Conservation (phyloP, 2,329 filamentous ascomycete species). For the Ascochyta pisi region DNA sequence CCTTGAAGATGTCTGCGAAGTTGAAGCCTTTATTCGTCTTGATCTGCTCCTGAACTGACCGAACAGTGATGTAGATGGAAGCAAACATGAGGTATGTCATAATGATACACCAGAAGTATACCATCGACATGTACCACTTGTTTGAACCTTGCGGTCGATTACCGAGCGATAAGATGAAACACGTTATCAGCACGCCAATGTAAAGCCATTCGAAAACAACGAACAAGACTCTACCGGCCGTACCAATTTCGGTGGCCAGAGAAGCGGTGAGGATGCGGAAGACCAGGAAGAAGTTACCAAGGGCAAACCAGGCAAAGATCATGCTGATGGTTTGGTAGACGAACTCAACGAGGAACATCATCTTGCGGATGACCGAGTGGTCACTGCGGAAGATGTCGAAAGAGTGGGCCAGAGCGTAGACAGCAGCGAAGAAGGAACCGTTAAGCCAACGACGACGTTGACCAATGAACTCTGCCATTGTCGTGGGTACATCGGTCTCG, state of each 20-base stretch:
- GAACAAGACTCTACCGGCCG: slow-evolving; percentile 78
- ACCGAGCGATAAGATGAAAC: slow-evolving; percentile 92
- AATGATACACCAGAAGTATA: slow-evolving; percentile 96
- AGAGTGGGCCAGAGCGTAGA: slow-evolving; percentile 94
- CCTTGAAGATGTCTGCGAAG: slow-evolving; percentile 77
- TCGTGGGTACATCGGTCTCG: slow-evolving; percentile 95
- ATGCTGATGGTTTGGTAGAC: slow-evolving; percentile 94
- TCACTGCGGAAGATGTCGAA: slow-evolving; percentile 95
- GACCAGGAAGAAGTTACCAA: slow-evolving; percentile 98
- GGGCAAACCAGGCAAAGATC: slow-evolving; percentile 98
- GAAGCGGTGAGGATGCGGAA: slow-evolving; percentile 96
- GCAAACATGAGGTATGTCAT: slow-evolving; percentile 95
- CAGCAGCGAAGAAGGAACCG: slow-evolving; percentile 95
- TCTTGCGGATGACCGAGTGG: slow-evolving; percentile 84
- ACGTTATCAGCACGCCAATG: slow-evolving; percentile 87
- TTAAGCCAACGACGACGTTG: slow-evolving; percentile 98
- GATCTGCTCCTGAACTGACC: slow-evolving; percentile 78
- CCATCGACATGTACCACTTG: slow-evolving; percentile 93
- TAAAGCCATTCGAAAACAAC: slow-evolving; percentile 97
- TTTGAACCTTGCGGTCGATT: slow-evolving; percentile 95
- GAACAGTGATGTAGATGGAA: slow-evolving; percentile 90
- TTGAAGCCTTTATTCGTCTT: slow-evolving; percentile 68
- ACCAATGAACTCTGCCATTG: slow-evolving; percentile 91
- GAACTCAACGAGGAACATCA: slow-evolving; percentile 92
- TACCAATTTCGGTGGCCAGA: slow-evolving; percentile 78